Conservation (phyloP, 257 asterid species). For the Fraxinus anomala region DNA sequence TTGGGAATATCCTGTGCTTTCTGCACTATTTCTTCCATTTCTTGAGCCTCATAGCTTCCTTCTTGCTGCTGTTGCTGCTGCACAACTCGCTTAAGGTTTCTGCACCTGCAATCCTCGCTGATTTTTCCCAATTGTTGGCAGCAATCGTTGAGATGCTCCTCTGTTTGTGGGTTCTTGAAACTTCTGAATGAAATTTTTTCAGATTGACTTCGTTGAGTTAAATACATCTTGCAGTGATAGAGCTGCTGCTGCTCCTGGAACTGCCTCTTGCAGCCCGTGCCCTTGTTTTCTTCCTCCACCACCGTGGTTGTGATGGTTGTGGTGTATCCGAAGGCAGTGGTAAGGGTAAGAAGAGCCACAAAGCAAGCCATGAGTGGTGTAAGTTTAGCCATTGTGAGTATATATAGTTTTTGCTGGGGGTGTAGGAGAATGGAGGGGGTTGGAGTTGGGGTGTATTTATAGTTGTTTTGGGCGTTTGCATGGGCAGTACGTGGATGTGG, state of each 20-base stretch:
- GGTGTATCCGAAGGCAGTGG: constrained; percentile 21
- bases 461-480: neutral
- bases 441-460: constrained; percentile 11
- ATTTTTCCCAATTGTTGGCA: constrained; percentile 24
- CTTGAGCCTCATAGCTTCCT: constrained; percentile 3
- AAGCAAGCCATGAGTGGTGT: constrained; percentile 14
- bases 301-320: constrained; percentile 34
- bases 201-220: neutral
- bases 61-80: neutral
- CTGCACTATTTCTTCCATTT: constrained; percentile 10
- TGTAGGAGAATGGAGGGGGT: neutral
- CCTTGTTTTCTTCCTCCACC: constrained; percentile 8
- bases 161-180: neutral
- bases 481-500: constrained; percentile 22
- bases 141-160: constrained; percentile 25
- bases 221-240: constrained; percentile 24
- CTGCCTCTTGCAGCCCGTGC: constrained; percentile 9
- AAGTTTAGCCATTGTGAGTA: constrained; percentile 29
- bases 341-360: constrained; percentile 24
- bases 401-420: neutral
- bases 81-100: constrained; percentile 21
- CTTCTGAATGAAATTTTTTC: constrained; percentile 6
- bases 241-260: constrained; percentile 14
- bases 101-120: constrained; percentile 19
- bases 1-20: constrained; percentile 21